Evolutionary conservation across 495 filamentous ascomycete species (phyloP), one percentile per base, ranked within the genome.

Genomic region (Immersiella caudata): DNA sequence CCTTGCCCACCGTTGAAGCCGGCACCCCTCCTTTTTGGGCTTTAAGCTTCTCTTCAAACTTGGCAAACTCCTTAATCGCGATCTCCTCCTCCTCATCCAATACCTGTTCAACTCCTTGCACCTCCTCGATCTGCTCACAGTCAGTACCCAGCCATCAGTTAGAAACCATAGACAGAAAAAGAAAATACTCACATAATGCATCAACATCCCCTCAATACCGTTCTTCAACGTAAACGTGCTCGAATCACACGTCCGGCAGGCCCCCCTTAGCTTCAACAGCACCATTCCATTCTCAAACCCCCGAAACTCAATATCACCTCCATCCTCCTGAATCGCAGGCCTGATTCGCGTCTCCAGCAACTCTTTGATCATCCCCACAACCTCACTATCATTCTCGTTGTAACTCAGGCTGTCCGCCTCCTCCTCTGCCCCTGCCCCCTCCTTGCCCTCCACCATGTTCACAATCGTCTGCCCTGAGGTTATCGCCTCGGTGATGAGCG

Each of bases 351-450:
- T 99, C 79, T 99, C 96, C 61, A 99, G 80, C n/a, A 99, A 80
- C 80, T 99, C 95, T 79, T 98, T 97, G 78, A 99, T 97, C 95
- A 97, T 97, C 64, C 91, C 88, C 27, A 98, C 88, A 11, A 97
- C 93, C 78, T 99, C 95, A 68, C 88, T 90, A 73, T 99, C 95
- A 57, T 93, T 88, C 72, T 94, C 92, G 69, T 93, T 86, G 74
- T 90, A 96, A 51, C 81, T 81, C 29, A 96, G 81, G 54, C 87
- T 92, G 72, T 96, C 91, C 70, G 86, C 83, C 24, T 87, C 81
- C 27, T 62, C 70, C n/a, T 73, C 74, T 0, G 46, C 74, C 18
- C 33, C 65, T 0, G 66, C 71, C 18, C 81, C 84, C 0, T 79
- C 75, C 54, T 82, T 86, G 64, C 84, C 84, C 70, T 90, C 91